Evolutionary conservation across 768 basidiomycete species (phyloP).

Genomic region (Jaapia argillacea): DNA sequence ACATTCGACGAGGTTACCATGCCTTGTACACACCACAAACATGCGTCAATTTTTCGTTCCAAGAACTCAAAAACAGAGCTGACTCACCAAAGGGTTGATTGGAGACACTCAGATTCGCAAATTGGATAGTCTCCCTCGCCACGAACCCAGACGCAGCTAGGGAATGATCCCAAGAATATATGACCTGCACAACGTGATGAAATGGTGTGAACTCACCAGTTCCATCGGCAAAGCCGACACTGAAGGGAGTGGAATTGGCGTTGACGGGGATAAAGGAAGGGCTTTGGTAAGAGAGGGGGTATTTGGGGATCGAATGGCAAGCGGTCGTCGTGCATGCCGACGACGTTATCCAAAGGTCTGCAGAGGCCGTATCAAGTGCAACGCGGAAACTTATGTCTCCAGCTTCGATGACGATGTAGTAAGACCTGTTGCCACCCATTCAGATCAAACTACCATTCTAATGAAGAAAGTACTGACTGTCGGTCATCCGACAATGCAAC

Average conservation of each 20-base stretch:
- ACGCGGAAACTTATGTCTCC: slow-evolving; percentile 61
- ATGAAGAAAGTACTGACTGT: background rate
- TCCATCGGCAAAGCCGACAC: slow-evolving; percentile 53
- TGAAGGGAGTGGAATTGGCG: slow-evolving; percentile 50
- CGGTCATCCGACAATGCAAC: background rate
- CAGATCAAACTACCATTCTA: no score
- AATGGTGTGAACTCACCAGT: slow-evolving; percentile 41
- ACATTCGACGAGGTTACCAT: slow-evolving; percentile 55
- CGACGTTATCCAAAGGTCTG: slow-evolving; percentile 64
- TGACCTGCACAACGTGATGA: background rate
- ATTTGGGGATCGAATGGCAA: slow-evolving; percentile 54
- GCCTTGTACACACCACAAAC: slow-evolving; percentile 30
- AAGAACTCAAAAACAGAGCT: background rate
- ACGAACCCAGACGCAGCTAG: slow-evolving; percentile 62
- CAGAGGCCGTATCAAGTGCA: slow-evolving; percentile 66
- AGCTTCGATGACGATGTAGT: slow-evolving; percentile 48
- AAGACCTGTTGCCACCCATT: no score
- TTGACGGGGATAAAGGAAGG: slow-evolving; percentile 55
- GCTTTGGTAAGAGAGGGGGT: slow-evolving; percentile 59
- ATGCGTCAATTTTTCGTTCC: background rate
- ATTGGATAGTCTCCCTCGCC: slow-evolving; percentile 49
- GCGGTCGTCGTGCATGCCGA: slow-evolving; percentile 45
- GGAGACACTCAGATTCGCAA: slow-evolving; percentile 50
- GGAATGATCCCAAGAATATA: background rate
- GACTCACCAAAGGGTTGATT: slow-evolving; percentile 60